A percentile compares a stretch with the other conserved stretches of the same genome.
Conservation (phyloP, 2,329 filamentous ascomycete genomes). For the Juglanconis sp. region DNA sequence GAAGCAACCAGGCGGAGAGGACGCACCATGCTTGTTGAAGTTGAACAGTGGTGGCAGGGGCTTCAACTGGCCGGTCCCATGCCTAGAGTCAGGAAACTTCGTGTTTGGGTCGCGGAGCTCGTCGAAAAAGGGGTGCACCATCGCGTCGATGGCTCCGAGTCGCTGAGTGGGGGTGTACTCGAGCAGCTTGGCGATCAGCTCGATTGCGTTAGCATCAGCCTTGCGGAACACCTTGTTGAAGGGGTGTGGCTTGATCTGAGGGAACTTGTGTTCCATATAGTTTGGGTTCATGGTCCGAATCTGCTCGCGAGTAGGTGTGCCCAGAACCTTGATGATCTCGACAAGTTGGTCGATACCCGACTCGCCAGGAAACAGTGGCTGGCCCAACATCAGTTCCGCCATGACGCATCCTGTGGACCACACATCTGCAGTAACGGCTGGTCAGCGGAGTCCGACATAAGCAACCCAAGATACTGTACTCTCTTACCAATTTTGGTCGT, state of each 20-base stretch:
- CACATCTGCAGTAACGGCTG: slow-evolving; percentile 65
- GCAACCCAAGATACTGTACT: neutral
- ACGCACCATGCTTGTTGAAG: slow-evolving; percentile 88
- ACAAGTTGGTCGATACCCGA: slow-evolving; percentile 98
- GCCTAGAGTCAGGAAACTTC: slow-evolving; percentile 88
- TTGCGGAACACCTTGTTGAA: slow-evolving; percentile 99
- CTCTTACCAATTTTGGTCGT: slow-evolving; percentile 96
- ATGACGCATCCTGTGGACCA: slow-evolving; percentile 99
- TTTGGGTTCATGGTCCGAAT: slow-evolving; percentile 99
- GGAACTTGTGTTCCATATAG: slow-evolving; percentile 99
- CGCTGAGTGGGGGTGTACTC: slow-evolving; percentile 98
- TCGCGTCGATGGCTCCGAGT: slow-evolving; percentile 87
- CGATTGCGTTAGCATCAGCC: slow-evolving; percentile 88
- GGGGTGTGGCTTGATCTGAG: slow-evolving; percentile 98
- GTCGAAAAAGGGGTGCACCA: slow-evolving; percentile 98
- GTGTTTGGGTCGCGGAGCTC: slow-evolving; percentile 90
- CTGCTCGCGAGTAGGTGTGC: slow-evolving; percentile 93
- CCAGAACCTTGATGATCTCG: slow-evolving; percentile 98
- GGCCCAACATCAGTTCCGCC: slow-evolving; percentile 98
- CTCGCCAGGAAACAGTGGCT: slow-evolving; percentile 95
- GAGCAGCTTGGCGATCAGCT: slow-evolving; percentile 86
- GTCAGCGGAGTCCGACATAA: neutral
- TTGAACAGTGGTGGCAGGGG: slow-evolving; percentile 88
- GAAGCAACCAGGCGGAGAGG: slow-evolving; percentile 1
- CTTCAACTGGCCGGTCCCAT: slow-evolving; percentile 73